Evolutionary conservation across 169 alveolate species (phyloP), one percentile per base, ranked within the genome.

Genomic region (Prorocentrum cordatum): DNA sequence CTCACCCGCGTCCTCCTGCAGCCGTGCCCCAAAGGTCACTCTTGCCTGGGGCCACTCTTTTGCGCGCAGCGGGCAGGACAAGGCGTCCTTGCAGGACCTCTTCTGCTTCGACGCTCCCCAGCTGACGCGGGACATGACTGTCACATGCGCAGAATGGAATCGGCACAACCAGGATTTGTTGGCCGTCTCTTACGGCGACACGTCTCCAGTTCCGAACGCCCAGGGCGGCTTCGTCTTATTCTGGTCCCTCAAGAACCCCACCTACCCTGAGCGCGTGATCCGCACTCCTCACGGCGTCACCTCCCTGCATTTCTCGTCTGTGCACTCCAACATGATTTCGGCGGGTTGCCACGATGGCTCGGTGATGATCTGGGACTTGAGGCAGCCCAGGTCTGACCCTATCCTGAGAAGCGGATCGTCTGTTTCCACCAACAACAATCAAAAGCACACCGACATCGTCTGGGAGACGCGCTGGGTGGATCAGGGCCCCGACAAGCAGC

Each of bases 381-480:
- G 91, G 10, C 79, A 80, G 54, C 91, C 91, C 6, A 45, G 80
- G 1, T 79, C 61, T 35, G 75, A 67, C 29, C 91, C 91, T 2
- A 66, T 82, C 54, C 58, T 82, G 45, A 68, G 80, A 16, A 82
- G 91, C 18, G 91, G 91, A 24, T 64, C 91, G 2, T 62, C 80
- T 7, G 91, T 82, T 58, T 71, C 91, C 24, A 36, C 71, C 12
- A 83, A 67, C 83, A 68, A 68, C 33, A 85, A 84, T 77, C 96
- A 77, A 96, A 96, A 93, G 90, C 98, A 96, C 93, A 95, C 96
- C 36, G 98, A 96, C 92, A 94, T 96, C 47, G 96, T 96, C 54
- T 96, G 98, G 97, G 98, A 96, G 93, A 94, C 96, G 38, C 92
- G 94, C 75, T 96, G 98, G 98, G 94, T 92, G 26, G 87, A 84